Evolutionary conservation across 2,329 filamentous ascomycete genomes (phyloP), one percentile per base, ranked within the genome.

Genomic region (Dactylellina haptotyla): DNA sequence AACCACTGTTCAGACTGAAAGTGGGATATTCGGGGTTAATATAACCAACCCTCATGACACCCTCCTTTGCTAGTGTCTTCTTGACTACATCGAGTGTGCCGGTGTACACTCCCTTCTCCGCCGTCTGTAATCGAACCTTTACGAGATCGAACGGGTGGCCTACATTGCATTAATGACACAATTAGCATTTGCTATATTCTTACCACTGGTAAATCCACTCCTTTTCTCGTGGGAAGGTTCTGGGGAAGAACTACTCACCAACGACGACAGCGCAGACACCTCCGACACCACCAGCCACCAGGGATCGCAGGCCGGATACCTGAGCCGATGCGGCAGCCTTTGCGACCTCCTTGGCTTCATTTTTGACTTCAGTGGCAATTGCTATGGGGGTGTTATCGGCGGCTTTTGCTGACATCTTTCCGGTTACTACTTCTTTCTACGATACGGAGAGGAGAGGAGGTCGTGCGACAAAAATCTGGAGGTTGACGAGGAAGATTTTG

Each of bases 131-230:
- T 70, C 95, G 91, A 76, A 99, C 95, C 84, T 99, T 99, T 81
- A 98, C 94, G 78, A 99, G 85, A 81, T 99, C 95, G 80, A 99
- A 99, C 8, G 95, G 95, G 82, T 99, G 95, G 66, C 95, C 77
- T 77, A 5, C 6, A 20, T 1, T 39, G 4, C 12, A 23, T 8
- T 8, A 51, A 10, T n/a, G n/a, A 4, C 6, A 20, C n/a, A 45
- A 51, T 67, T 83, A 16, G 16, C 45, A 30, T 43, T 14, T 23
- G 28, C n/a, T n/a, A n/a, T n/a, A 28, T 43, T 46, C 20, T 41
- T 18, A 39, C 14, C 8, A 28, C 14, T 20, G 5, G 12, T 54
- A 25, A 18, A 10, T 10, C 6, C 16, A 20, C 28, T 8, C n/a
- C 18, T 5, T 5, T n/a, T 9, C 10, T 1, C 16, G 0, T 43